Percentiles rank a stretch among this genome's conserved stretches.
These are phyloP conservation scores for Podaxis sp. DNA, from an alignment of 768 basidiomycete genomes.

Conservation along the genomic window DNA sequence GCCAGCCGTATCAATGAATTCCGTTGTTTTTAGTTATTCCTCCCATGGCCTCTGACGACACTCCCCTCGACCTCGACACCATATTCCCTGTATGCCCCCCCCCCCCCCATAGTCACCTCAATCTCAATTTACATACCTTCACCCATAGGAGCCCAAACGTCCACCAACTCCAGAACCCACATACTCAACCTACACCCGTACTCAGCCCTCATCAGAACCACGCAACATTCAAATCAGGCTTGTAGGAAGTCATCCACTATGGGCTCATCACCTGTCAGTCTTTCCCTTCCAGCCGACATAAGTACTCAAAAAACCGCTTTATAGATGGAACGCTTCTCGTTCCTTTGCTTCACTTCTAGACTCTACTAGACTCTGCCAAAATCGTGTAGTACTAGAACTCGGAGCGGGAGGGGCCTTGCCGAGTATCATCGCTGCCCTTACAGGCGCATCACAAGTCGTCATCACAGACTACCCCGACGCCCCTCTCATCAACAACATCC, in stretches of 20 bases:
- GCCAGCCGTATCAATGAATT: neutral
- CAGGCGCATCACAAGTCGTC: constrained; percentile 48
- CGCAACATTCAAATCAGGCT: constrained; percentile 54
- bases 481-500: constrained; percentile 69
- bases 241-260: constrained; percentile 76
- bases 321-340: constrained; percentile 78
- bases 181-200: constrained; percentile 42
- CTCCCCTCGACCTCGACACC: constrained; percentile 31
- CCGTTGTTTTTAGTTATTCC: neutral
- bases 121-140: neutral
- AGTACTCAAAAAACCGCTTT: neutral
- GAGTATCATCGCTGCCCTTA: constrained; percentile 56
- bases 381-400: constrained; percentile 66
- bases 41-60: constrained; percentile 23
- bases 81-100: constrained; percentile 49
- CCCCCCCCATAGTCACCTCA: neutral
- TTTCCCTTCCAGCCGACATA: neutral
- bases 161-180: constrained; percentile 69
- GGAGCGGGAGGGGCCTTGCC: constrained; percentile 94
- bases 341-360: constrained; percentile 71
- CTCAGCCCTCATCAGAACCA: constrained; percentile 13
- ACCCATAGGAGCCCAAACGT: constrained; percentile 54
- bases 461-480: constrained; percentile 92
- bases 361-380: constrained; percentile 39
- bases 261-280: constrained; percentile 74